These are phyloP conservation scores for Xerocomellus intermedius DNA, from an alignment of 768 basidiomycete species.

Conservation along the genomic window DNA sequence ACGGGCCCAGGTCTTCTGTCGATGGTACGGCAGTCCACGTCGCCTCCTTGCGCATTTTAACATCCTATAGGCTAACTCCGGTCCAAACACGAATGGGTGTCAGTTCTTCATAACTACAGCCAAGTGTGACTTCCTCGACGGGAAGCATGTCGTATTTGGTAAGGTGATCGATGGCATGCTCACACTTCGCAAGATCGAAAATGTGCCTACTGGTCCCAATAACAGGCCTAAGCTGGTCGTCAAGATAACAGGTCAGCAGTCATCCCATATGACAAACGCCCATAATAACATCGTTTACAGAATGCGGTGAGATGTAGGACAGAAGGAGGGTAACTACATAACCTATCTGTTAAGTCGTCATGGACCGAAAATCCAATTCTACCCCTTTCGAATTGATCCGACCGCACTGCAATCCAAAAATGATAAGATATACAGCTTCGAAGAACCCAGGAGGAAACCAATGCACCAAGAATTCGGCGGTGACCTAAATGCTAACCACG, in stretches of 20 bases:
- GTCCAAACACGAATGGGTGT: slow-evolving; percentile 91
- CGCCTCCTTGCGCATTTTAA: background rate
- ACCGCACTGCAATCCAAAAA: background rate
- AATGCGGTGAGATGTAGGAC: slow-evolving; percentile 59
- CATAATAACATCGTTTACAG: slow-evolving; percentile 28
- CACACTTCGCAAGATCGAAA: slow-evolving; percentile 93
- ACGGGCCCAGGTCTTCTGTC: slow-evolving; percentile 81
- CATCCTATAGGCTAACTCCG: slow-evolving; percentile 80
- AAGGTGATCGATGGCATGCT: slow-evolving; percentile 92
- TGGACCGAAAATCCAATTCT: background rate
- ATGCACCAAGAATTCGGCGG: background rate
- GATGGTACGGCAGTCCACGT: slow-evolving; percentile 56
- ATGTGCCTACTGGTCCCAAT: slow-evolving; percentile 88
- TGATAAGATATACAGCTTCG: background rate
- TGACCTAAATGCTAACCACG: background rate
- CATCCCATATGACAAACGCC: background rate
- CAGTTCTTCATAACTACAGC: slow-evolving; percentile 98
- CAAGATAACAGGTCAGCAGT: slow-evolving; percentile 73
- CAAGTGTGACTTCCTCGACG: slow-evolving; percentile 93
- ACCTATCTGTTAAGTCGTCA: background rate
- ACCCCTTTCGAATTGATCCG: background rate
- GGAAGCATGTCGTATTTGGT: slow-evolving; percentile 92
- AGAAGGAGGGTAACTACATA: background rate
- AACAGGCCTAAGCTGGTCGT: slow-evolving; percentile 87
- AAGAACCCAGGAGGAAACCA: background rate